These are phyloP conservation scores for Rhododendron henanense DNA, from an alignment of 148 eudicot species.

Conservation along the genomic window DNA sequence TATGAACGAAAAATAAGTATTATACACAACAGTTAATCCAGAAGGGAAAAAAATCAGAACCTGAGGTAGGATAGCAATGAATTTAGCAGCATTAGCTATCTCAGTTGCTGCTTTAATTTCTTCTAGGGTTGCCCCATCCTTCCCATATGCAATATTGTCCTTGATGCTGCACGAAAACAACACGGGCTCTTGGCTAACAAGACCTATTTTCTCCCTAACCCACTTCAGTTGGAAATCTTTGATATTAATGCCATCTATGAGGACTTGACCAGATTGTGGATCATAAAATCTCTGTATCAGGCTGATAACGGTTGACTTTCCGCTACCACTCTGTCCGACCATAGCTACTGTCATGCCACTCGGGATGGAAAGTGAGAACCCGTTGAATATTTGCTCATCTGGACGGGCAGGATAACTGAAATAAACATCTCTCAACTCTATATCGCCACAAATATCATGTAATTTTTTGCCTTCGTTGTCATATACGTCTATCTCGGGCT, in stretches of 20 bases:
- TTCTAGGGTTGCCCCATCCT: conserved; percentile 45
- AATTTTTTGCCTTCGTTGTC: conserved; percentile 34
- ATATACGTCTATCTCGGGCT: conserved; percentile 50
- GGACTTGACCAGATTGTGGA: conserved; percentile 53
- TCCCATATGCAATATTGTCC: conserved; percentile 65
- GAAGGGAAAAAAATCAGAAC: conserved; percentile 11
- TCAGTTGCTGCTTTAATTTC: conserved; percentile 55
- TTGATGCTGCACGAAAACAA: conserved; percentile 53
- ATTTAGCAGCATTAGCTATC: conserved; percentile 64
- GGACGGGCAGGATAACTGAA: conserved; percentile 62
- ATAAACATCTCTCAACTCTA: conserved; percentile 44
- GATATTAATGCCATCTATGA: conserved; percentile 50
- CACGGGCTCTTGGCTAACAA: conserved; percentile 71
- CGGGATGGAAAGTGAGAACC: conserved; percentile 47
- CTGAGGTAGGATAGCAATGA: conserved; percentile 58
- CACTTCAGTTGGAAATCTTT: conserved; percentile 59
- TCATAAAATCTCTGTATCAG: conserved; percentile 62
- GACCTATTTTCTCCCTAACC: conserved; percentile 55
- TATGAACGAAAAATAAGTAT: neutral
- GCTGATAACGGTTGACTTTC: conserved; percentile 62
- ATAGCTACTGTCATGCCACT: conserved; percentile 55
- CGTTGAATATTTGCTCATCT: conserved; percentile 50
- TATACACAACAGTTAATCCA: neutral
- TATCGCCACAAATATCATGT: conserved; percentile 48
- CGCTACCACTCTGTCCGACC: conserved; percentile 71